Conservation (phyloP, 1,284 basidiomycete genomes). For the Marasmius fiardii region DNA sequence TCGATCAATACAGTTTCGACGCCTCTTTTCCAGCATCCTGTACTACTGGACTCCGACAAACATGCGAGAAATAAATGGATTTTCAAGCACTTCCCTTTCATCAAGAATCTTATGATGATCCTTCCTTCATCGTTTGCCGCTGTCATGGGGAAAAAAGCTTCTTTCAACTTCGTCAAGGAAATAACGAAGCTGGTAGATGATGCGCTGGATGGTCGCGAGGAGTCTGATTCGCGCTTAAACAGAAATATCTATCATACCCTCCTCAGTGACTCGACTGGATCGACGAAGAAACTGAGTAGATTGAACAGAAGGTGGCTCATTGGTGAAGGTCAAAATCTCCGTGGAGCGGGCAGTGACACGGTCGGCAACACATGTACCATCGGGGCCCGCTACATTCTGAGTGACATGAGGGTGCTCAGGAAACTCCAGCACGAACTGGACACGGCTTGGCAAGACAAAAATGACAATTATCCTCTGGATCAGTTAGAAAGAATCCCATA, state of each 20-base stretch:
- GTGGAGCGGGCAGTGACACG: not conserved
- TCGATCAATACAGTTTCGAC: not conserved
- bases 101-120: not conserved
- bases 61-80: not conserved
- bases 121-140: not conserved
- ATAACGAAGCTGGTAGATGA: not conserved
- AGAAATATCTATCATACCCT: not conserved
- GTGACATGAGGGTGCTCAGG: not conserved
- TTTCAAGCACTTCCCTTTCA: not conserved
- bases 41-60: not conserved
- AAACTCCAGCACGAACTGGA: not conserved
- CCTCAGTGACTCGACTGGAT: not conserved
- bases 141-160: not conserved
- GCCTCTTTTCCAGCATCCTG: not conserved
- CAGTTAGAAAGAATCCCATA: not conserved
- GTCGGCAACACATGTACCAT: not conserved
- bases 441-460: not conserved
- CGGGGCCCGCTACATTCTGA: not conserved
- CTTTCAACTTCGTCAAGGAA: not conserved
- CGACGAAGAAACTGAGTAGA: not conserved
- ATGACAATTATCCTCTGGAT: not conserved
- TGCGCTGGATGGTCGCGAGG: not conserved
- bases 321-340: not conserved
- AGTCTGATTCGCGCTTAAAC: not conserved
- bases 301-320: not conserved